Evolutionary conservation across 768 basidiomycete species (phyloP).

Genomic region (Boletus tomentosulus): DNA sequence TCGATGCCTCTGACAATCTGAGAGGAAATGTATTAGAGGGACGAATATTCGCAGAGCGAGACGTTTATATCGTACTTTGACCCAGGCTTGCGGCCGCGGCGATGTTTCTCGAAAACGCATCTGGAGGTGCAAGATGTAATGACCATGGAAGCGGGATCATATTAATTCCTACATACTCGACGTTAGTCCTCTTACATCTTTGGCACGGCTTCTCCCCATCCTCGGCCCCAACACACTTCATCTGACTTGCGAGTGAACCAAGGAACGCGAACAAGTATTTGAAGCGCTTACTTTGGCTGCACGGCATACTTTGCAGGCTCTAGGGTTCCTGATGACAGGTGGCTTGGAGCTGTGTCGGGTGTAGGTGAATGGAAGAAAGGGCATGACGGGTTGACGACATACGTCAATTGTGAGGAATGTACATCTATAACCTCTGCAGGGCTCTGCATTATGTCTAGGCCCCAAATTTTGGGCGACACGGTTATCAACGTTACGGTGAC

Average conservation of each 20-base stretch:
- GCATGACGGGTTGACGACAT: conserved; percentile 7
- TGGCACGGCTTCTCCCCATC: conserved; percentile 79
- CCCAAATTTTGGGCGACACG: conserved; percentile 20
- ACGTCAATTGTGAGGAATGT: conserved; percentile 30
- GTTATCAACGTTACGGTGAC: conserved; percentile 40
- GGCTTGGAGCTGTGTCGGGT: conserved; percentile 34
- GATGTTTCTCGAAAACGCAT: conserved; percentile 85
- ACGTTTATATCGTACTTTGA: conserved; percentile 59
- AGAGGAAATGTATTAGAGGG: conserved; percentile 9
- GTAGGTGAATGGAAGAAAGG: conserved; percentile 8
- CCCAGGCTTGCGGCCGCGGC: conserved; percentile 83
- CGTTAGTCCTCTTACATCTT: conserved; percentile 76
- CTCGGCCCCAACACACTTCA: conserved; percentile 90
- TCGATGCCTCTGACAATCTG: conserved; percentile 84
- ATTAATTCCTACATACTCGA: conserved; percentile 49
- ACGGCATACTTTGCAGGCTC: conserved; percentile 82
- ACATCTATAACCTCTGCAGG: conserved; percentile 27
- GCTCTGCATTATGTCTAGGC: conserved; percentile 25
- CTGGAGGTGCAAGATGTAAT: conserved; percentile 35
- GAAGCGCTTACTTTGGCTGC: conserved; percentile 61
- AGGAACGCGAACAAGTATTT: conserved; percentile 9
- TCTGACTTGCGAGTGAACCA: conserved; percentile 42
- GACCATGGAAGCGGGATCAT: conserved; percentile 1
- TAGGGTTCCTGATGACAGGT: conserved; percentile 46
- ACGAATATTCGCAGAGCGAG: conserved; percentile 1